phyloP scores from a whole-genome alignment of 1,139 yeast genomes.

The Saccharomyces hybrid region DNA sequence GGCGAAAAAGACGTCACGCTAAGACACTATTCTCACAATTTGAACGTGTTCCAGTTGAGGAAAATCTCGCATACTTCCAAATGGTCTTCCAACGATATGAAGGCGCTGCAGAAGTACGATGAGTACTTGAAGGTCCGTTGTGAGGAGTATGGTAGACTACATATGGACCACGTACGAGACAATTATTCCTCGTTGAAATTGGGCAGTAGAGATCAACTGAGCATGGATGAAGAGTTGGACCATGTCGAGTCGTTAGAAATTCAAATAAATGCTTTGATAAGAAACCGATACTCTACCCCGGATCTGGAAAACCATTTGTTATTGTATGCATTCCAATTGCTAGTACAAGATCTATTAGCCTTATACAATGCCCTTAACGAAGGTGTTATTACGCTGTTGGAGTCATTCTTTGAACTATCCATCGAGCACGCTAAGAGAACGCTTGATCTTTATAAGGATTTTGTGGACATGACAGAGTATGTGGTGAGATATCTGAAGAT shows the following conservation, averaged over 20 bases:
- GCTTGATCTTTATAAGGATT: constrained; percentile 70
- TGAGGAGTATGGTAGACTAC: constrained; percentile 57
- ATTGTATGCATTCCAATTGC: constrained; percentile 73
- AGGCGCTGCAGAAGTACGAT: constrained; percentile 60
- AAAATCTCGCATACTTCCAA: constrained; percentile 25
- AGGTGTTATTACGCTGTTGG: constrained; percentile 87
- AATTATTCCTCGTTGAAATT: constrained; percentile 49
- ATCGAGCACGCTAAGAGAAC: constrained; percentile 82
- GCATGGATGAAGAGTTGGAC: constrained; percentile 39
- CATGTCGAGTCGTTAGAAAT: constrained; percentile 70
- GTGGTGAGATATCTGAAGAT: constrained; percentile 82
- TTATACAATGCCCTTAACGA: constrained; percentile 87
- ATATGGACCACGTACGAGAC: constrained; percentile 69
- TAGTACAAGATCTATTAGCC: constrained; percentile 78
- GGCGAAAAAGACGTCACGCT: constrained; percentile 47
- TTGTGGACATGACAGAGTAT: constrained; percentile 78
- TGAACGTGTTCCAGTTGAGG: constrained; percentile 44
- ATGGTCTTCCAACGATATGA: constrained; percentile 47
- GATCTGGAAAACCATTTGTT: constrained; percentile 73
- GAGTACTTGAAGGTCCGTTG: constrained; percentile 65
- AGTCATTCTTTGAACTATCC: constrained; percentile 91
- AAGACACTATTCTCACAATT: constrained; percentile 51
- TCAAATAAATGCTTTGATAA: constrained; percentile 69
- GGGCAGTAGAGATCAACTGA: background rate
- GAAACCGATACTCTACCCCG: constrained; percentile 63